Percentiles rank a stretch among this genome's conserved stretches.
phyloP scores from a whole-genome alignment of 257 asterid species.

The Solanum pinnatisectum region DNA sequence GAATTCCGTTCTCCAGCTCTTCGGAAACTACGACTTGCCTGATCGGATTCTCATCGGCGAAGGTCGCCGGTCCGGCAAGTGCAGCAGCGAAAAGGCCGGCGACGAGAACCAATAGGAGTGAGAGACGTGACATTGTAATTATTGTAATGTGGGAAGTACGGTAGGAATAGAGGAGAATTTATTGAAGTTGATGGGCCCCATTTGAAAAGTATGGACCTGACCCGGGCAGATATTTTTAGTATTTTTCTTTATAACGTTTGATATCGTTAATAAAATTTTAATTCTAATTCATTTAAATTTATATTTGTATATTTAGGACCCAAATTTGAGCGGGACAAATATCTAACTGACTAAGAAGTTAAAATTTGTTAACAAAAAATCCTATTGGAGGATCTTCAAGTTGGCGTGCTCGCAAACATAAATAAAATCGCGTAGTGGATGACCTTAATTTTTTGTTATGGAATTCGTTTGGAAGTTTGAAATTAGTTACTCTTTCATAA shows the following conservation, averaged over 20 bases:
- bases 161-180: neutral
- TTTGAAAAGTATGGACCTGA: neutral
- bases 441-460: neutral
- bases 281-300: no score
- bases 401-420: neutral
- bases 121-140: conserved; percentile 37
- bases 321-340: neutral
- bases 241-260: neutral
- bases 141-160: neutral
- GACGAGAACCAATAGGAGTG: conserved; percentile 2
- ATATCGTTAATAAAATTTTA: no score
- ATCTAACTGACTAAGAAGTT: neutral
- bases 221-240: neutral
- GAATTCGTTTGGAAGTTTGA: neutral
- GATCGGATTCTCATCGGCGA: conserved; percentile 61
- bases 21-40: conserved; percentile 64
- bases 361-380: neutral
- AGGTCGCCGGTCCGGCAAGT: conserved; percentile 24
- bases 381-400: neutral
- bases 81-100: conserved; percentile 14
- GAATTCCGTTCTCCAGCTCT: conserved; percentile 51
- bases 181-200: neutral
- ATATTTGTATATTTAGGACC: no score
- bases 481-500: neutral
- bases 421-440: neutral